phyloP scores from a whole-genome alignment of 2,329 filamentous ascomycete genomes.

The Aureobasidium sp. region DNA sequence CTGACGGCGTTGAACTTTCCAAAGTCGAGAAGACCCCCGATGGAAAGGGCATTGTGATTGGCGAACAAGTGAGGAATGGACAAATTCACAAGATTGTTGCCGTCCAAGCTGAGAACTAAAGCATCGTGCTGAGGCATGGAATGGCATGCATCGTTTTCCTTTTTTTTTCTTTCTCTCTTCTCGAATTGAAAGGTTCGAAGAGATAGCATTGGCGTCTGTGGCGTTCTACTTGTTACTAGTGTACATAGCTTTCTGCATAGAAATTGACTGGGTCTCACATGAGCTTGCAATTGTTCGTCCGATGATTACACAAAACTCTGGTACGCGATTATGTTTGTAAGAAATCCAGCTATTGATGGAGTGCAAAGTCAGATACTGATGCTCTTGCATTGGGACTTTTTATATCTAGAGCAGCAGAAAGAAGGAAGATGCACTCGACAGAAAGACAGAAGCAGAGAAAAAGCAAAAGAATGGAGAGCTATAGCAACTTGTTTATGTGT shows the following conservation, averaged over 20 bases:
- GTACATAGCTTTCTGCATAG: not conserved
- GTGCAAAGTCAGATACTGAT: too few relatives aligned
- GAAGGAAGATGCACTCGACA: too few relatives aligned
- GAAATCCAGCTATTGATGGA: too few relatives aligned
- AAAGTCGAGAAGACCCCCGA: not conserved
- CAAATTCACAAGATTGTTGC: not conserved
- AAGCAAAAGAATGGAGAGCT: too few relatives aligned
- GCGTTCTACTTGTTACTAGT: not conserved
- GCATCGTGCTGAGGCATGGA: not conserved
- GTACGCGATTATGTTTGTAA: too few relatives aligned
- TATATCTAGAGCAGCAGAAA: too few relatives aligned
- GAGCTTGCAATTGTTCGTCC: too few relatives aligned
- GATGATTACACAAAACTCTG: too few relatives aligned
- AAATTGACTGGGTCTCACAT: too few relatives aligned
- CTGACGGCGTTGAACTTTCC: not conserved
- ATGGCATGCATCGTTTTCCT: not conserved
- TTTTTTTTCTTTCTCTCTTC: not conserved
- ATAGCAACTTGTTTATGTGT: too few relatives aligned
- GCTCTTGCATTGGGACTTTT: too few relatives aligned
- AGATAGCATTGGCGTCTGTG: not conserved
- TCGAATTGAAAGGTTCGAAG: not conserved
- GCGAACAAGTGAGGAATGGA: not conserved
- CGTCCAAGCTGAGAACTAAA: slow-evolving; percentile 13
- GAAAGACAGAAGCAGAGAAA: too few relatives aligned
- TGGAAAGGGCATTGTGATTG: not conserved